Conservation (phyloP, 1,284 basidiomycete species). For the Xerocomus amazonicus region DNA sequence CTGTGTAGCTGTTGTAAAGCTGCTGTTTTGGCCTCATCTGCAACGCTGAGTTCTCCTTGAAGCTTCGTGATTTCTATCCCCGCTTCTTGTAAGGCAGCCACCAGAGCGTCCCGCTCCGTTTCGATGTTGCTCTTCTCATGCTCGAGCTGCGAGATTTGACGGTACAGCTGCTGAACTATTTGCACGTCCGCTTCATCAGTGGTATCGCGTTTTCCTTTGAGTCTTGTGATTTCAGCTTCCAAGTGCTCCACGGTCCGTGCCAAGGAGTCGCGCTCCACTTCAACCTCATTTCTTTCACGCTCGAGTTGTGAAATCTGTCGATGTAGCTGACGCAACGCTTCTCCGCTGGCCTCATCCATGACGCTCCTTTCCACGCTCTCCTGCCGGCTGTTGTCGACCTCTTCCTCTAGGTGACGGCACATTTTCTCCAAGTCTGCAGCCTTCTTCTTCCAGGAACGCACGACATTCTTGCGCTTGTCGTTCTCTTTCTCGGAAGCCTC, state of each 20-base stretch:
- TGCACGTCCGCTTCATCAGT: constrained; percentile 76
- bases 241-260: background rate
- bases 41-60: no score
- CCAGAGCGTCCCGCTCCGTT: no score
- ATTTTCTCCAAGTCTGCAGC: constrained; percentile 65
- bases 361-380: constrained; percentile 68
- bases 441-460: constrained; percentile 68
- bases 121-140: no score
- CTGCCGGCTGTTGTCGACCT: constrained; percentile 62
- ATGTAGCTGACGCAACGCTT: constrained; percentile 65
- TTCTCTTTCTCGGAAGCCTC: constrained; percentile 56
- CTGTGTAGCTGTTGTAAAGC: background rate
- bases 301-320: constrained; percentile 28
- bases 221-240: background rate
- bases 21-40: no score
- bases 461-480: constrained; percentile 47
- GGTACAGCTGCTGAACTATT: constrained; percentile 63
- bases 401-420: constrained; percentile 61
- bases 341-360: constrained; percentile 74
- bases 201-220: constrained; percentile 49
- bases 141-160: constrained; percentile 20
- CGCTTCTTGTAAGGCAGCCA: no score
- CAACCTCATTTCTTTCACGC: constrained; percentile 19
- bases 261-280: constrained; percentile 5
- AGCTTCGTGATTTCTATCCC: no score